A percentile compares a stretch with the other conserved stretches of the same genome.
Evolutionary conservation across 306 rosid genomes (phyloP).

Genomic region (Hippophae gyantsensis): DNA sequence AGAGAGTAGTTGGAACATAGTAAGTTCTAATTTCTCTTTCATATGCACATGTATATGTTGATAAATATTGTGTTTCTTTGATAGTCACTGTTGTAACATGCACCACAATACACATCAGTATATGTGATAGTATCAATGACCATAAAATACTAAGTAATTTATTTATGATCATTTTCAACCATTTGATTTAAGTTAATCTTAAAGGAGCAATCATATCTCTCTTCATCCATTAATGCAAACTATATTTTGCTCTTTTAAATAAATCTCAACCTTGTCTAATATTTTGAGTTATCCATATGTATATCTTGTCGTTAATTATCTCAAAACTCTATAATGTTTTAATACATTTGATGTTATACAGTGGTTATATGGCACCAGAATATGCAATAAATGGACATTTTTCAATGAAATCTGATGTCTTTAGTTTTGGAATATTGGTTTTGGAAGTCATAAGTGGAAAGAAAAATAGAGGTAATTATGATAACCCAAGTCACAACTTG

Average conservation of each 20-base stretch:
- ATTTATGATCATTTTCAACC: background rate
- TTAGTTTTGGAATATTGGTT: constrained; percentile 35
- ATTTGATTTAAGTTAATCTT: background rate
- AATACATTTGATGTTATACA: background rate
- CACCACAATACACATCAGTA: no score
- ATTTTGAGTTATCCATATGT: no score
- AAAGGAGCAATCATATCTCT: no score
- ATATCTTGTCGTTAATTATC: no score
- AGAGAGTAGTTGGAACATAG: constrained; percentile 35
- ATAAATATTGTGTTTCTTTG: no score
- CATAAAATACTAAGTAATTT: background rate
- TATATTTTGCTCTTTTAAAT: background rate
- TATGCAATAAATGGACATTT: constrained; percentile 33
- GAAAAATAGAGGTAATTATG: constrained; percentile 20
- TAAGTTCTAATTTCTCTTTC: constrained; percentile 6
- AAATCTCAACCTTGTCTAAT: background rate
- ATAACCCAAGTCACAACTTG: constrained; percentile 12
- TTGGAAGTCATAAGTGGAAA: constrained; percentile 29
- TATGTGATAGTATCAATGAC: no score
- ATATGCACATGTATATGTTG: no score
- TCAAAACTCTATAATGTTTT: no score
- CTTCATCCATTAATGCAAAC: no score
- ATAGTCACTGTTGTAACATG: no score
- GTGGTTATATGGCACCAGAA: constrained; percentile 40
- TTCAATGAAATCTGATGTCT: constrained; percentile 34